Evolutionary conservation across 2,329 filamentous ascomycete species (phyloP).

Genomic region (Diaporthe sp.): DNA sequence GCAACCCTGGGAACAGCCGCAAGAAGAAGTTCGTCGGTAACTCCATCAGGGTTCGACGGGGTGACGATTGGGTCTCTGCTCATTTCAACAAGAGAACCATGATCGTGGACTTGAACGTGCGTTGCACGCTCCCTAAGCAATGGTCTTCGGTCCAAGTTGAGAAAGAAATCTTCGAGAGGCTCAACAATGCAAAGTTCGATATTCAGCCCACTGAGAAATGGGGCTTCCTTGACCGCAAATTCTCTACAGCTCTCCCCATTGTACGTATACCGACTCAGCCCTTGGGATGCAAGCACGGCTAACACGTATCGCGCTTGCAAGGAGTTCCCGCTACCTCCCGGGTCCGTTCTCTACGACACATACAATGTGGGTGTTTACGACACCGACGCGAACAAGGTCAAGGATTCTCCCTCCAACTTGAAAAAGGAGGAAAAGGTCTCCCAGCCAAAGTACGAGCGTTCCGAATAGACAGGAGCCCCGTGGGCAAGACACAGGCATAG

Average conservation of each 20-base stretch:
- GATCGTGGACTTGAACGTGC: not conserved
- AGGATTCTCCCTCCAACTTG: not conserved
- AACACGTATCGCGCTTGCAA: not conserved
- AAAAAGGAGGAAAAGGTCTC: not conserved
- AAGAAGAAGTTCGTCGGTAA: constrained; percentile 12
- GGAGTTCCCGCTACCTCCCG: not conserved
- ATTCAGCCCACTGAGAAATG: constrained; percentile 3
- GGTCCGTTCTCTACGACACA: not conserved
- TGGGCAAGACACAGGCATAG: not conserved
- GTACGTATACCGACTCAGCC: not conserved
- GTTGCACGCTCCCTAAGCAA: not conserved
- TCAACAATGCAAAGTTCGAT: constrained; percentile 12
- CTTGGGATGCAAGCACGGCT: not conserved
- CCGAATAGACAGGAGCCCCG: not conserved
- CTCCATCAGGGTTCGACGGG: constrained; percentile 4
- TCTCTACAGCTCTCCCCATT: rapidly evolving
- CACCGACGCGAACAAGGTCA: not conserved
- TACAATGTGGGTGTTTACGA: not conserved
- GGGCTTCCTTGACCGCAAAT: constrained; percentile 27
- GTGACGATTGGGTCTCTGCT: not conserved
- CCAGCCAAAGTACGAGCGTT: not conserved
- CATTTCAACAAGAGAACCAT: constrained; percentile 7
- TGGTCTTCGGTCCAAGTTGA: constrained; percentile 3
- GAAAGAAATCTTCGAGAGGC: constrained; percentile 26
- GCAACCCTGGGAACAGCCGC: not conserved